Evolutionary conservation across 805 yeast species (phyloP), one percentile per base, ranked within the genome.

Genomic region (Maudiozyma turicensis): DNA sequence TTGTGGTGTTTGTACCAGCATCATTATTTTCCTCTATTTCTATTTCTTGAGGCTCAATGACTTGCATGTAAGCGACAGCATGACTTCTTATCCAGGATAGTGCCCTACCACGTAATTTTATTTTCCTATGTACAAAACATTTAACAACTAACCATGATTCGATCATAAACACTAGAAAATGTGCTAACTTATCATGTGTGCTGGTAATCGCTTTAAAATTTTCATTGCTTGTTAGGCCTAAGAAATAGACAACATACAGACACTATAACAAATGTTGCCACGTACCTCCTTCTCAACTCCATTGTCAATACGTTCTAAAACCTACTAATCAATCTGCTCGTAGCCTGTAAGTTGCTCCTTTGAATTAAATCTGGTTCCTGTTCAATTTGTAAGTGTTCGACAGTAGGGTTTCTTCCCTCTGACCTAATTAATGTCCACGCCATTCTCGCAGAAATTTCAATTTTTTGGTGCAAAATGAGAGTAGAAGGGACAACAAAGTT

Each of bases 171-270:
- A 72, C 73, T 5, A 54, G 8, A 47, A 75, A 74, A 58, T 80
- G 86, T 1, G 75, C 58, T 10, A 69, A 33, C 59, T 80, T 80
- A 56, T 80, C 86, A 58, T 78, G 74, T 3, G 56, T 55, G 8
- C 77, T 62, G 0, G 72, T 68, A 5, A 76, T 47, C 60, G 65
- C 69, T 26, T 66, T 70, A 52, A 66, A 69, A 38, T 66, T 44
- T 5, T 69, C 58, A 52, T 76, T 72, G 5, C 61, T 56, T 32
- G 65, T 52, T 43, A 69, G 50, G 52, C 70, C 69, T 46, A 64
- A 51, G 62, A 52, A 63, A 58, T 35, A 57, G 48, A 14, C 54
- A 58, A 11, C 56, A 5, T 7, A 58, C 32, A 5, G 62, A 52
- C 10, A 50, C 38, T 3, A 46, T 28, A 14, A 52, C 14, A 4